Percentiles rank a stretch among this genome's conserved stretches.
phyloP scores from a whole-genome alignment of 805 yeast genomes.

The Debaryomyces prosopidis region DNA sequence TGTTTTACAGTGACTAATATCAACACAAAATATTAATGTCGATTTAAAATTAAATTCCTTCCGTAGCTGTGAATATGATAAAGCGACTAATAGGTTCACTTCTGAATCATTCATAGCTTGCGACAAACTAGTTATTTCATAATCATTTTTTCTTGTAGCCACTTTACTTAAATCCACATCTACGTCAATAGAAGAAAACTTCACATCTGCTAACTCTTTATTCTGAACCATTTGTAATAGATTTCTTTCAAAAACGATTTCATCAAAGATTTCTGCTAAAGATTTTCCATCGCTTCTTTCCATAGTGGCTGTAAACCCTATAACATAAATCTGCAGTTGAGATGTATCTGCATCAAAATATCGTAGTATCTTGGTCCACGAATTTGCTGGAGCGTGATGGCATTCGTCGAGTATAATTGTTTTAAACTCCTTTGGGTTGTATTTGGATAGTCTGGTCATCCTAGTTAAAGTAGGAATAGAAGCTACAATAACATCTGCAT shows the following conservation, averaged over 20 bases:
- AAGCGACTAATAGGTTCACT: slow-evolving; percentile 58
- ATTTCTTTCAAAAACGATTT: slow-evolving; percentile 69
- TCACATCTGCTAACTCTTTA: slow-evolving; percentile 69
- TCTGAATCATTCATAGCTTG: slow-evolving; percentile 53
- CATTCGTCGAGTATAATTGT: slow-evolving; percentile 87
- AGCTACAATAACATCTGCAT: slow-evolving; percentile 70
- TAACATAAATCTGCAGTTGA: slow-evolving; percentile 50
- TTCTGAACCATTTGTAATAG: slow-evolving; percentile 65
- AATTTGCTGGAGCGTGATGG: slow-evolving; percentile 79
- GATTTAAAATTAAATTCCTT: slow-evolving; percentile 47
- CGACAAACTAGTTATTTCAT: slow-evolving; percentile 50
- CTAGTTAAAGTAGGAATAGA: slow-evolving; percentile 68
- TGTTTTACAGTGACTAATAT: slow-evolving; percentile 61
- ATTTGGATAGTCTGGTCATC: slow-evolving; percentile 46
- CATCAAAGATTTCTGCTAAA: slow-evolving; percentile 62
- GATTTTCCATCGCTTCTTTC: slow-evolving; percentile 71
- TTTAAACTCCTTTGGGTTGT: slow-evolving; percentile 61
- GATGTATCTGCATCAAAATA: slow-evolving; percentile 54
- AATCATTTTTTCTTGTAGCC: slow-evolving; percentile 48
- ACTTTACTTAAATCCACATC: slow-evolving; percentile 45
- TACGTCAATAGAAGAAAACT: slow-evolving; percentile 57
- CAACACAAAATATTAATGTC: slow-evolving; percentile 77
- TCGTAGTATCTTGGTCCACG: slow-evolving; percentile 59
- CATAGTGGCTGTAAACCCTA: slow-evolving; percentile 90
- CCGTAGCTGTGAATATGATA: slow-evolving; percentile 44